phyloP scores from a whole-genome alignment of 2,329 filamentous ascomycete genomes.

The Didymella segeticola region DNA sequence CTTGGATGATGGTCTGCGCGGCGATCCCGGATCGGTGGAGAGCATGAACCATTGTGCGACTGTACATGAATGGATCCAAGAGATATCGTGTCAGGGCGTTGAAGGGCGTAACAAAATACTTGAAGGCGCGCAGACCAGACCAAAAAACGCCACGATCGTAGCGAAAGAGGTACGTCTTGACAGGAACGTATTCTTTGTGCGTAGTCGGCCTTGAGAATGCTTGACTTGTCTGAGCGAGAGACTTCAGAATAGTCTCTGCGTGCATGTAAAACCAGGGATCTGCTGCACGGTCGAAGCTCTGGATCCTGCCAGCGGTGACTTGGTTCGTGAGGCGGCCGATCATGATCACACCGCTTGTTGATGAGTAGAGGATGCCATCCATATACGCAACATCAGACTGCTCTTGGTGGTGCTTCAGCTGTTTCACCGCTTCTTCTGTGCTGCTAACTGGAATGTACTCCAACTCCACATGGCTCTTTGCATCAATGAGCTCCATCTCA shows the following conservation, averaged over 20 bases:
- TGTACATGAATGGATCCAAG: constrained; percentile 67
- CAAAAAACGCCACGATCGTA: constrained; percentile 72
- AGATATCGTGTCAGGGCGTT: constrained; percentile 64
- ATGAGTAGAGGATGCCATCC: constrained; percentile 71
- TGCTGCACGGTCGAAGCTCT: constrained; percentile 61
- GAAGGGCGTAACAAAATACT: constrained; percentile 68
- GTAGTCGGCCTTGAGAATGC: constrained; percentile 8
- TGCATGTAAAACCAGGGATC: constrained; percentile 81
- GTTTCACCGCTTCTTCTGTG: constrained; percentile 58
- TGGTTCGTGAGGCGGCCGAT: constrained; percentile 64
- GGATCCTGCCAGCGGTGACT: constrained; percentile 43
- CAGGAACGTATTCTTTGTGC: constrained; percentile 52
- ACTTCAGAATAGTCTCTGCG: constrained; percentile 52
- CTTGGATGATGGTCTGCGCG: constrained; percentile 66
- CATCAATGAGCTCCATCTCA: constrained; percentile 64
- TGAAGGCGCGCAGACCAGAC: constrained; percentile 66
- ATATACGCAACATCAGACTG: constrained; percentile 66
- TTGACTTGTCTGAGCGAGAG: constrained; percentile 1
- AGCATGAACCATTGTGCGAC: constrained; percentile 67
- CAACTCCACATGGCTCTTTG: constrained; percentile 65
- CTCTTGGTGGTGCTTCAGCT: constrained; percentile 55
- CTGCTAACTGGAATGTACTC: constrained; percentile 64
- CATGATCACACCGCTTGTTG: constrained; percentile 64
- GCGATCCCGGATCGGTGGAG: constrained; percentile 65
- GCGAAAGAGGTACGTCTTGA: constrained; percentile 64